A percentile compares a stretch with the other conserved stretches of the same genome.
phyloP scores from a whole-genome alignment of 805 yeast genomes.

The Grigorovia jiainica region DNA sequence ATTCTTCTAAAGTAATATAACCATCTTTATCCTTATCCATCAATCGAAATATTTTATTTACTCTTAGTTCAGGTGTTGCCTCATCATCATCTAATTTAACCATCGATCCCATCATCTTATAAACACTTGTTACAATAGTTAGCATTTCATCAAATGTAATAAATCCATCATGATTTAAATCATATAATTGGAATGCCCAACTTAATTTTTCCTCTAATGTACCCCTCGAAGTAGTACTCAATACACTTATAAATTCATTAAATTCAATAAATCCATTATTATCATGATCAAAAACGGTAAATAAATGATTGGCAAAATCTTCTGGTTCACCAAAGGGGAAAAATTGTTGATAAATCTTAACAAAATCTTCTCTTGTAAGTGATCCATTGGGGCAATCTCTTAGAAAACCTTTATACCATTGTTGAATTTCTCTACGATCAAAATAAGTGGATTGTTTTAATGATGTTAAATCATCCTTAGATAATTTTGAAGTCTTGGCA shows the following conservation, averaged over 20 bases:
- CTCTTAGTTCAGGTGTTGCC: conserved; percentile 81
- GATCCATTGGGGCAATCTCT: conserved; percentile 92
- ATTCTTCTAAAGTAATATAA: conserved; percentile 72
- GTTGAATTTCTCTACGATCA: conserved; percentile 89
- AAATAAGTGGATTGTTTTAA: conserved; percentile 82
- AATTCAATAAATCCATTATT: conserved; percentile 76
- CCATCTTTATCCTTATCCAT: conserved; percentile 66
- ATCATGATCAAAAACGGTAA: conserved; percentile 81
- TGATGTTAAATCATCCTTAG: conserved; percentile 79
- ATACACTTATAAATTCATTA: conserved; percentile 82
- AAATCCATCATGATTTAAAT: conserved; percentile 68
- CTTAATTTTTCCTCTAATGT: conserved; percentile 69
- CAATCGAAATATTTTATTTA: conserved; percentile 64
- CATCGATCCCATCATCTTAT: conserved; percentile 94
- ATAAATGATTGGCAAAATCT: conserved; percentile 80
- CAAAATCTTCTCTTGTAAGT: conserved; percentile 76
- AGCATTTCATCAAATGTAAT: conserved; percentile 73
- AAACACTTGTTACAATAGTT: conserved; percentile 69
- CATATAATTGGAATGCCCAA: conserved; percentile 89
- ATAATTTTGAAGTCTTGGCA: conserved; percentile 82
- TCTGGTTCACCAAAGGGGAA: conserved; percentile 98
- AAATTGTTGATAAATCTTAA: conserved; percentile 87
- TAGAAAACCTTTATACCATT: conserved; percentile 94
- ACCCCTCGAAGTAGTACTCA: conserved; percentile 83
- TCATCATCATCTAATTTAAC: conserved; percentile 83